Percentiles rank a stretch among this genome's conserved stretches.
These are phyloP conservation scores for Beauveria caledonica DNA, from an alignment of 2,329 filamentous ascomycete genomes.

Conservation along the genomic window DNA sequence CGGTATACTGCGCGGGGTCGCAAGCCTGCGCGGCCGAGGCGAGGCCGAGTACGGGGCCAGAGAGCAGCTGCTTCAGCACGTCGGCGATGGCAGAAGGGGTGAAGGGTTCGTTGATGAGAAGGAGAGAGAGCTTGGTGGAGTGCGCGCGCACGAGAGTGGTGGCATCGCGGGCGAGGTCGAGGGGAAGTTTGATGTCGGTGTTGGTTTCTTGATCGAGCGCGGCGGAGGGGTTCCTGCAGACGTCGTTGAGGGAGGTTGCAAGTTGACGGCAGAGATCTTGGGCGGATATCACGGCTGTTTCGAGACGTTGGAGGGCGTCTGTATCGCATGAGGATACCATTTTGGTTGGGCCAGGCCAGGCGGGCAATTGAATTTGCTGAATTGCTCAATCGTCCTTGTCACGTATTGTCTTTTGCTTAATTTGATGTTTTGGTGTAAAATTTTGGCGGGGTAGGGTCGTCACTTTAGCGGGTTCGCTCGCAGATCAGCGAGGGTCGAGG, in stretches of 20 bases:
- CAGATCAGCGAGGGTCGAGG: no score
- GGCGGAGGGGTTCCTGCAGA: slow-evolving; percentile 25
- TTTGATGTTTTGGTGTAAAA: background rate
- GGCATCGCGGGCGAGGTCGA: slow-evolving; percentile 64
- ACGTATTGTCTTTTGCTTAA: background rate
- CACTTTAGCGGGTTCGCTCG: slow-evolving; percentile 5
- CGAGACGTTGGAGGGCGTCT: slow-evolving; percentile 29
- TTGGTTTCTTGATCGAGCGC: slow-evolving; percentile 7
- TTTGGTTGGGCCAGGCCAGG: background rate
- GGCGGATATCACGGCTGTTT: slow-evolving; percentile 29
- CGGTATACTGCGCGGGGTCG: slow-evolving; percentile 52
- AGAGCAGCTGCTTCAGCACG: slow-evolving; percentile 64
- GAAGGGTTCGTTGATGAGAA: slow-evolving; percentile 81
- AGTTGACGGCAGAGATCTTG: slow-evolving; percentile 33
- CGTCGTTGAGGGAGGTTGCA: slow-evolving; percentile 32
- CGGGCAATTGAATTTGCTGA: no score
- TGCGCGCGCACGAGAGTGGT: slow-evolving; percentile 71
- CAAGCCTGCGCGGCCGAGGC: slow-evolving; percentile 63
- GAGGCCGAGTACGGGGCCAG: slow-evolving; percentile 65
- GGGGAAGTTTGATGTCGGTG: slow-evolving; percentile 38
- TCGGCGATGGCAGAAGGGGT: slow-evolving; percentile 66
- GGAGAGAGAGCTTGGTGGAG: slow-evolving; percentile 76
- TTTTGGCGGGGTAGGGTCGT: slow-evolving; percentile 16
- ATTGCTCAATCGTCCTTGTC: background rate
- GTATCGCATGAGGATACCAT: slow-evolving; percentile 19